Evolutionary conservation across 176 grass and related monocot species (phyloP), one percentile per base, ranked within the genome.

Genomic region (Rhynchospora pubera): DNA sequence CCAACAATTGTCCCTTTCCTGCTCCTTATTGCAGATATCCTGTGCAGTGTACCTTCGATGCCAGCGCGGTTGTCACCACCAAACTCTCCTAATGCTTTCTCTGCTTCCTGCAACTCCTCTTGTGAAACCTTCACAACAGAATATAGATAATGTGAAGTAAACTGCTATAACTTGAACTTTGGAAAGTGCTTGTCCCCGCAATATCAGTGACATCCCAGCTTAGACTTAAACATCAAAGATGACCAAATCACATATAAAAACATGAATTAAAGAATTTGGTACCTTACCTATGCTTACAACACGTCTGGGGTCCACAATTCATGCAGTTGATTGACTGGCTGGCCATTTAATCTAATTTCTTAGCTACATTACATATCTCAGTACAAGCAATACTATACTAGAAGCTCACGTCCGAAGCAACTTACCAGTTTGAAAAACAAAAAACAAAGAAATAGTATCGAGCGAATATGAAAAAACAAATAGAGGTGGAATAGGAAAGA

Each of bases 21-120:
- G 77, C 92, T 98, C 89, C 96, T 91, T 85, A 93, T 93, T 57
- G 96, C 92, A 87, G 96, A 98, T 91, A 98, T 94, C 52, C 96
- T 98, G 82, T 98, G 96, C 62, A 98, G 89, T 83, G 96, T 98
- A 70, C 92, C 96, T 94, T 94, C 87, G 60, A 98, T 94, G 74
- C 90, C 96, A 39, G 90, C 96, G 81, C 92, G 85, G 55, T 98
- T 94, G 58, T 98, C 96, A 65, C 96, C 90, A 85, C 96, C 96
- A 85, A 98, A 98, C 55, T 98, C 95, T 87, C 95, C 95, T 71
- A 98, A 82, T 42, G 89, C 65, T 85, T 58, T 89, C 79, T 94
- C 88, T 39, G 95, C 95, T 81, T 94, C 90, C 65, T 94, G 85
- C 83, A 97, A 84, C 79, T 97, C 95, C 80, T 94, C 78, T 59